phyloP scores from a whole-genome alignment of 768 basidiomycete species.

The Podaxis sp. region DNA sequence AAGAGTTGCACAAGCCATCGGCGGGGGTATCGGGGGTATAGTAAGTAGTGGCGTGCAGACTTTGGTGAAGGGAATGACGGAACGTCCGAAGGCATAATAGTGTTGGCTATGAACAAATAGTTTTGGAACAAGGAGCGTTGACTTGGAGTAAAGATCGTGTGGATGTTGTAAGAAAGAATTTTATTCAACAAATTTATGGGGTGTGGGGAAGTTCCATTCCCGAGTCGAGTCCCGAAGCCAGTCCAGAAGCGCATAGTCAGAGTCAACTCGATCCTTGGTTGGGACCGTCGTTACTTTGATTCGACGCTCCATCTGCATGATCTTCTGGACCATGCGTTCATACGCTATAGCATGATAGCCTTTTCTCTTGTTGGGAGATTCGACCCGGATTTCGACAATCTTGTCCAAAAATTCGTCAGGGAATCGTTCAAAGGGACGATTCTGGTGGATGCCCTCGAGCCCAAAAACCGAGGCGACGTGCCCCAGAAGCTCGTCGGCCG shows the following conservation, averaged over 20 bases:
- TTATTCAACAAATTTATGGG: background rate
- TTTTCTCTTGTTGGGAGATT: constrained; percentile 7
- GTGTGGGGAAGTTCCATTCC: background rate
- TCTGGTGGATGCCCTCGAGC: background rate
- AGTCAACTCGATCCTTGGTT: background rate
- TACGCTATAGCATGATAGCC: background rate
- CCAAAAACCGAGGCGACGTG: constrained; percentile 2
- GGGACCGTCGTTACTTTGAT: constrained; percentile 4
- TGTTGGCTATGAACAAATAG: background rate
- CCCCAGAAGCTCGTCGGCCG: constrained; percentile 1
- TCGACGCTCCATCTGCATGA: constrained; percentile 1
- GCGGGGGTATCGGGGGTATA: constrained; percentile 10
- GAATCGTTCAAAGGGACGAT: background rate
- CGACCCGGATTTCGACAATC: constrained; percentile 1
- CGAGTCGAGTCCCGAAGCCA: constrained; percentile 5
- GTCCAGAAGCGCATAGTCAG: constrained; percentile 1
- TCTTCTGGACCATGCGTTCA: background rate
- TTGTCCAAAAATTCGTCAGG: background rate
- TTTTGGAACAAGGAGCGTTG: background rate
- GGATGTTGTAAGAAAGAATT: background rate
- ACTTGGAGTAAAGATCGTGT: background rate
- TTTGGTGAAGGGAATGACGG: background rate
- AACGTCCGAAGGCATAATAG: background rate
- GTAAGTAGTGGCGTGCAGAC: background rate
- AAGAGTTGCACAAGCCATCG: background rate